Evolutionary conservation across 768 basidiomycete species (phyloP), one percentile per base, ranked within the genome.

Genomic region (Mycena epipterygia): DNA sequence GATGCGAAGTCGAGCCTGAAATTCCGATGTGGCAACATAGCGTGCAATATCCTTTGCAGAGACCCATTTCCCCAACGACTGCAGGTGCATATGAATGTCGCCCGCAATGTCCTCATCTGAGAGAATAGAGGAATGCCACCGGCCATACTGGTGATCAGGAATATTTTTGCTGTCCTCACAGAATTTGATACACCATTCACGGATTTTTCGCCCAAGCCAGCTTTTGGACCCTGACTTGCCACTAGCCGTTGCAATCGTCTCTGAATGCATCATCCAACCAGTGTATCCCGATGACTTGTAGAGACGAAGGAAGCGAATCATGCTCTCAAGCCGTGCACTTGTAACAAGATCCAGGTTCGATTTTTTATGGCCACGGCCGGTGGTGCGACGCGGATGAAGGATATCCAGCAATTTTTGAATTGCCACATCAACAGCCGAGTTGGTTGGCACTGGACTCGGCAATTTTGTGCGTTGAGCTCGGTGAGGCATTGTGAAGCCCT

Each of bases 61-160:
- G 11, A 75, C 70, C 37, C 48, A 74, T 37, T 75, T 37, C 8
- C 35, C 35, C 35, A 37, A 37, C 14, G 8, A 37, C 7, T 37
- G 35, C 35, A 37, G 35, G 35, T 37, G 35, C 35, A 37, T 7
- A 37, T 37, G 35, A 37, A 37, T 37, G 8, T 37, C 35, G 14
- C 73, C 53, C 8, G 63, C 62, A 37, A 74, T 56, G 48, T 74
- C 73, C 51, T 72, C 73, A 30, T 64, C 62, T n/a, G 32, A 23
- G 25, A 64, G 46, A 46, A 64, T 53, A 17, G 49, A 64, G 23
- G 62, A 35, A 35, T 64, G 58, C 19, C 8, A 52, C 17, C 29
- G 27, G 8, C 62, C 62, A 25, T 52, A 64, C 23, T 33, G 5
- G 30, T 48, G 33, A n/a, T 7, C 21, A 25, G 62, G 62, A 5